Base-by-base conservation (phyloP, 148 eudicot genomes). In the Fagopyrum homotropicum region DNA sequence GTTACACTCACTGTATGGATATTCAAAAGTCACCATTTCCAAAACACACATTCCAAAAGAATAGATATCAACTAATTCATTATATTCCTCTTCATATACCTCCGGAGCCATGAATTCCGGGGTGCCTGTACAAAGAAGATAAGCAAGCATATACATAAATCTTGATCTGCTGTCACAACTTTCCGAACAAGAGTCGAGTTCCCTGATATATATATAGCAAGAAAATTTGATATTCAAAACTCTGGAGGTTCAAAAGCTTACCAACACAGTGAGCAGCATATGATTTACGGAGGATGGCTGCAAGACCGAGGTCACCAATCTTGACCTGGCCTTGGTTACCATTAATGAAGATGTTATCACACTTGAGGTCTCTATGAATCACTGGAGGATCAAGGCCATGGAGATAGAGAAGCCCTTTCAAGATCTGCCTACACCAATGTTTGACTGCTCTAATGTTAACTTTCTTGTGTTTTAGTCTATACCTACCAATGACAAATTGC, bases 21-120 rank as follows among this genome's bases (percentile, higher is more conserved):
- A 82, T 30, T 82, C 84, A 73, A 79, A 82, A 19, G 84, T 82
- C 52, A 82, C 82, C 80, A 82, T 76, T 74, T 82, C 84, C 22
- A 82, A 73, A 9, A 82, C 75, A 51, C 84, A 82, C 84, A 82
- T 82, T 50, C 84, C 84, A 45, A 82, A 82, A 1, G 84, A 76
- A 72, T 82, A 82, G 22, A 82, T 79, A 72, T 82, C 84, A 68
- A 82, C 84, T 73, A 79, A 57, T 69, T 82, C 84, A 79, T 82
- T 82, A 69, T 82, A 82, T 56, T 82, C 77, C 75, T 81, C 83
- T 45, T 76, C 83, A 78, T 81, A 81, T 74, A 81, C 78, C 78
- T 81, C 83, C 8, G 83, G 83, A 1, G 79, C 79, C 83, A 80
- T 83, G 78, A 77, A 83, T 75, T 83, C 85, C 9, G 85, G 80